phyloP scores from a whole-genome alignment of 164 flowering plant genomes.

The Kalanchoe fedtschenkoi region DNA sequence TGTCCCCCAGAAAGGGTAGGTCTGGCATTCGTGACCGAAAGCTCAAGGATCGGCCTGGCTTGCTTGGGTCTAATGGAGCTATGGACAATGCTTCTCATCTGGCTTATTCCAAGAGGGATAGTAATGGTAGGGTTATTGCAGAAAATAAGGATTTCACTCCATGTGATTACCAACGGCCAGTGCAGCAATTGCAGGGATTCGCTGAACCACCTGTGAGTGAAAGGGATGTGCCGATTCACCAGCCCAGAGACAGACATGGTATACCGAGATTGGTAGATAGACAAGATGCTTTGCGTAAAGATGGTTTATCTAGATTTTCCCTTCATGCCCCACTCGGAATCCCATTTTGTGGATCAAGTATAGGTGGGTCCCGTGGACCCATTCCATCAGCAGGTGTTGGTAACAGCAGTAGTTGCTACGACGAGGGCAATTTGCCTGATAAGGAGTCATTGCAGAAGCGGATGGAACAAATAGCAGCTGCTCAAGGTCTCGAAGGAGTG shows the following conservation, averaged over 20 bases:
- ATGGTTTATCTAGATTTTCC: conserved; percentile 40
- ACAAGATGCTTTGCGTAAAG: conserved; percentile 28
- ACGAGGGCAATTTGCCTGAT: conserved; percentile 50
- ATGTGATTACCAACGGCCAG: conserved; percentile 48
- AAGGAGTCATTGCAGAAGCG: conserved; percentile 57
- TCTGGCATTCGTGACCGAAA: conserved; percentile 52
- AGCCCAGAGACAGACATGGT: conserved; percentile 21
- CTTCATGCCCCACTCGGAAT: conserved; percentile 86
- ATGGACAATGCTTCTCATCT: conserved; percentile 34
- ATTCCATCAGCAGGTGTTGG: conserved; percentile 27
- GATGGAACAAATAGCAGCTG: conserved; percentile 79
- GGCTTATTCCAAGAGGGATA: conserved; percentile 23
- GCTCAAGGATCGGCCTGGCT: conserved; percentile 56
- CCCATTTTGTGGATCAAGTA: conserved; percentile 65
- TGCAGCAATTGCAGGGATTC: conserved; percentile 42
- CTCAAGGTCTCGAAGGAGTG: conserved; percentile 74
- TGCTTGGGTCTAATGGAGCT: conserved; percentile 72
- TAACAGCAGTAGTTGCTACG: conserved; percentile 28
- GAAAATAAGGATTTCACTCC: conserved; percentile 60
- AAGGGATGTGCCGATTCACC: conserved; percentile 23
- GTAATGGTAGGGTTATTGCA: conserved; percentile 20
- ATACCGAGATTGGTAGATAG: conserved; percentile 25
- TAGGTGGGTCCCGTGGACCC: conserved; percentile 71
- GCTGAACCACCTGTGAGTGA: conserved; percentile 47
- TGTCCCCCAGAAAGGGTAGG: conserved; percentile 64